Evolutionary conservation across 2,329 filamentous ascomycete species (phyloP).

Genomic region (Coniochaeta ligniaria): DNA sequence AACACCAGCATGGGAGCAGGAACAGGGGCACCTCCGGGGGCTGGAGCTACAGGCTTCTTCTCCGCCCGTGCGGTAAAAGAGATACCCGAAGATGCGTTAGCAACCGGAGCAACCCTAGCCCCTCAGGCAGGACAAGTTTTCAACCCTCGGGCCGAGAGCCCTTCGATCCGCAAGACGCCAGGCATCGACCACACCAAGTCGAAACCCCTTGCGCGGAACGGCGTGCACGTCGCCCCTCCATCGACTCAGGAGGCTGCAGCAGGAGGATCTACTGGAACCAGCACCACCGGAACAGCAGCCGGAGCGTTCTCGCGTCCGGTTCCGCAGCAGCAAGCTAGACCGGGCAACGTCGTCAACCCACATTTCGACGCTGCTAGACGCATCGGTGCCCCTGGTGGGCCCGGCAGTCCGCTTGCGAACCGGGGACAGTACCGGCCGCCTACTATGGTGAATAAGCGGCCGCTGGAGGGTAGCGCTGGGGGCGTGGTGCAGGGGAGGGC

Average conservation of each 20-base stretch:
- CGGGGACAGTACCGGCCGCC: conserved; percentile 51
- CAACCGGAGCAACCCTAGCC: conserved; percentile 28
- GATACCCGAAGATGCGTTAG: conserved; percentile 40
- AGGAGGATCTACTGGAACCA: neutral
- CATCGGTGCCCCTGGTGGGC: conserved; percentile 50
- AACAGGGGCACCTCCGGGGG: conserved; percentile 6
- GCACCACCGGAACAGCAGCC: neutral
- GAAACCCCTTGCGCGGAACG: conserved; percentile 58
- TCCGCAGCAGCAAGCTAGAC: neutral
- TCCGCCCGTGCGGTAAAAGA: conserved; percentile 60
- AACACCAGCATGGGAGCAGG: conserved; percentile 1
- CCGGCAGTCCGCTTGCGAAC: conserved; percentile 51
- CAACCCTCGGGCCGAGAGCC: conserved; percentile 69
- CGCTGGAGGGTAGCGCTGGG: conserved; percentile 20
- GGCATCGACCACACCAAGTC: conserved; percentile 78
- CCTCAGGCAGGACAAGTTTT: conserved; percentile 49
- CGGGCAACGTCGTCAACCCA: conserved; percentile 41
- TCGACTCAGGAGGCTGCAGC: conserved; percentile 14
- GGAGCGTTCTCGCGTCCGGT: neutral
- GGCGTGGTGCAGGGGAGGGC: conserved; percentile 21
- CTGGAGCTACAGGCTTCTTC: conserved; percentile 55
- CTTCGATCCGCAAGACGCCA: conserved; percentile 82
- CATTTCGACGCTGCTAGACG: conserved; percentile 46
- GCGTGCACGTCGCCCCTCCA: conserved; percentile 41
- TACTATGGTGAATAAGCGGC: conserved; percentile 48